These are phyloP conservation scores for Oropetium thomaeum DNA, from an alignment of 176 grass and related monocot species.

Conservation along the genomic window DNA sequence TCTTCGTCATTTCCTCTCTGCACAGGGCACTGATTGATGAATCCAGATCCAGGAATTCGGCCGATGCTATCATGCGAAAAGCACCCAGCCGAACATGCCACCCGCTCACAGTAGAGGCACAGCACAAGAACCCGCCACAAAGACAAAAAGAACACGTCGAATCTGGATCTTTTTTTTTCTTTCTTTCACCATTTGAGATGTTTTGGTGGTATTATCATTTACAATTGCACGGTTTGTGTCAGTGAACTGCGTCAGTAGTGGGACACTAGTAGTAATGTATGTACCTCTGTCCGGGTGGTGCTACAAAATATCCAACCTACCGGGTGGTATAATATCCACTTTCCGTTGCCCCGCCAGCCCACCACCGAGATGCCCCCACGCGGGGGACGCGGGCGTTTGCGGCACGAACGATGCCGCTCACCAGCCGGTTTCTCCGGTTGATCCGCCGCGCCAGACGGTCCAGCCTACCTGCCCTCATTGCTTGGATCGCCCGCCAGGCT, in stretches of 20 bases:
- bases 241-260: constrained; percentile 26
- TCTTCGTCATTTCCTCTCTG: neutral
- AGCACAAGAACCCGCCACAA: neutral
- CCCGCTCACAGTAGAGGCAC: neutral
- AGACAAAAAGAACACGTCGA: neutral
- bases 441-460: neutral
- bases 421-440: constrained; percentile 27
- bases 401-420: constrained; percentile 20
- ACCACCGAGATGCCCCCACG: constrained; percentile 24
- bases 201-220: constrained; percentile 18
- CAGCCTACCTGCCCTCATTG: constrained; percentile 24
- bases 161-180: neutral
- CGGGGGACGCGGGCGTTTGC: constrained; percentile 25
- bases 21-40: neutral
- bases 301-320: constrained; percentile 29
- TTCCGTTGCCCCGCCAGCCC: constrained; percentile 27
- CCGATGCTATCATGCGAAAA: neutral
- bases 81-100: neutral
- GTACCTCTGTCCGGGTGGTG: constrained; percentile 26
- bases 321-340: constrained; percentile 9
- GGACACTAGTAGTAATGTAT: constrained; percentile 4
- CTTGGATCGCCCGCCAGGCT: constrained; percentile 30
- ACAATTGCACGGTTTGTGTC: constrained; percentile 35
- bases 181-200: neutral
- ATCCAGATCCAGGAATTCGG: neutral